phyloP scores from a whole-genome alignment of 1,284 basidiomycete genomes.

The Puccinia horiana region DNA sequence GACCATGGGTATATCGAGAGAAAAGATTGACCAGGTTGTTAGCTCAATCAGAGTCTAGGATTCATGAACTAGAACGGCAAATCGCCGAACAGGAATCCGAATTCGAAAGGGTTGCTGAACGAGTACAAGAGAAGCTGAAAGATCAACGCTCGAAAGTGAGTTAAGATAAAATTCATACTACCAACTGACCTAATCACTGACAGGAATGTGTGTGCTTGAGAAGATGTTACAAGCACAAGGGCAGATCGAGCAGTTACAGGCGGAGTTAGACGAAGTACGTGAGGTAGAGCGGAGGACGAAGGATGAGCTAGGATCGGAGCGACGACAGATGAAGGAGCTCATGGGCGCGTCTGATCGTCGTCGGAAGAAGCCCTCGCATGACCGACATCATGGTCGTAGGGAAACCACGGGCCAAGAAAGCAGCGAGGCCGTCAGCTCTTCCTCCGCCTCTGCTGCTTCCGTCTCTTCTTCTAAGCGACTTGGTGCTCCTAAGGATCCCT shows the following conservation, averaged over 20 bases:
- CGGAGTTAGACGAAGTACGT: slow-evolving; percentile 4
- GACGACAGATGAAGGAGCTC: background rate
- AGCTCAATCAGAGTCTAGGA: slow-evolving; percentile 26
- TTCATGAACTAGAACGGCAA: slow-evolving; percentile 20
- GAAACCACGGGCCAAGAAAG: background rate
- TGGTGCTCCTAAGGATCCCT: background rate
- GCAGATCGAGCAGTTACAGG: slow-evolving; percentile 28
- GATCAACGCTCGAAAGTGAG: slow-evolving; percentile 41
- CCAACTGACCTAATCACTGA: background rate
- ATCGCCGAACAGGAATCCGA: slow-evolving; percentile 42
- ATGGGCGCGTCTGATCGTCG: background rate
- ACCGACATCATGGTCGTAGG: background rate
- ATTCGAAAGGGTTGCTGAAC: slow-evolving; percentile 45
- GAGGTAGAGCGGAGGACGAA: background rate
- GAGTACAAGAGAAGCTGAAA: slow-evolving; percentile 42
- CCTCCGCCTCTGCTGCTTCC: background rate
- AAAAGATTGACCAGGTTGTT: slow-evolving; percentile 34
- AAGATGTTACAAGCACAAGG: slow-evolving; percentile 35
- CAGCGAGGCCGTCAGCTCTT: slow-evolving; percentile 13
- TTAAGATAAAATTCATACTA: background rate
- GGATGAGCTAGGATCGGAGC: slow-evolving; percentile 12
- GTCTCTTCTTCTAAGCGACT: slow-evolving; percentile 1
- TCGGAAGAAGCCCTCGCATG: slow-evolving; percentile 3
- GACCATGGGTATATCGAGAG: background rate
- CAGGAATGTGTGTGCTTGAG: background rate